These are phyloP conservation scores for Termitomyces sp. DNA, from an alignment of 1,284 basidiomycete genomes.

Conservation along the genomic window DNA sequence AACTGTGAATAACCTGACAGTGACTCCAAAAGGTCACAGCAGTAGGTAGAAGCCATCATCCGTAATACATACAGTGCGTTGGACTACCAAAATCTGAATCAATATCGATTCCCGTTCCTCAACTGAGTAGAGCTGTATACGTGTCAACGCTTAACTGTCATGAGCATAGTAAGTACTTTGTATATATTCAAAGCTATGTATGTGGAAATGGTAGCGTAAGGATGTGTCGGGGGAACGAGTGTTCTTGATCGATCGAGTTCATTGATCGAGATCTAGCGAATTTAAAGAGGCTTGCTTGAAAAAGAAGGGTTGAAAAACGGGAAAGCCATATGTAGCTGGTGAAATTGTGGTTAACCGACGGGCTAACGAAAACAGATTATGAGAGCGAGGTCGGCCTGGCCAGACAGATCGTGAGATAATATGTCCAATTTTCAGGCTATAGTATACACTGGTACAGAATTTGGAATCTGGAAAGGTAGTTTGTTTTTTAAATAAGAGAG, in stretches of 20 bases:
- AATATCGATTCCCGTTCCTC: not conserved
- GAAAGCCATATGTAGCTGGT: too few relatives aligned
- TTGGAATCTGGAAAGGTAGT: not conserved
- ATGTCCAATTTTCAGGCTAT: not conserved
- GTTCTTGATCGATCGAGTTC: not conserved
- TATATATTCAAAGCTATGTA: too few relatives aligned
- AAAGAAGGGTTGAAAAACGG: not conserved
- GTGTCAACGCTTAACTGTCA: not conserved
- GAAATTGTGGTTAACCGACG: too few relatives aligned
- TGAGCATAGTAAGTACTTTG: not conserved
- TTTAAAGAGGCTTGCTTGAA: too few relatives aligned
- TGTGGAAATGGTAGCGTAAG: not conserved
- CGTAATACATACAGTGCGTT: too few relatives aligned
- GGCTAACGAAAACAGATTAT: not conserved
- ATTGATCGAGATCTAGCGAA: not conserved
- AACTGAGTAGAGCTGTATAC: not conserved
- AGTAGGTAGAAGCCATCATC: not conserved
- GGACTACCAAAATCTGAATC: too few relatives aligned
- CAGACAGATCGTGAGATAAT: not conserved
- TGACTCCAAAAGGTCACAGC: not conserved
- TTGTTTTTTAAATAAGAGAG: not conserved
- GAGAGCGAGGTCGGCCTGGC: not conserved
- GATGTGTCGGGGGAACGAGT: not conserved
- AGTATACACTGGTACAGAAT: not conserved
- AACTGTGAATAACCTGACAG: not conserved